Base-by-base conservation (phyloP, 306 rosid genomes). In the Fragaria vesca region DNA sequence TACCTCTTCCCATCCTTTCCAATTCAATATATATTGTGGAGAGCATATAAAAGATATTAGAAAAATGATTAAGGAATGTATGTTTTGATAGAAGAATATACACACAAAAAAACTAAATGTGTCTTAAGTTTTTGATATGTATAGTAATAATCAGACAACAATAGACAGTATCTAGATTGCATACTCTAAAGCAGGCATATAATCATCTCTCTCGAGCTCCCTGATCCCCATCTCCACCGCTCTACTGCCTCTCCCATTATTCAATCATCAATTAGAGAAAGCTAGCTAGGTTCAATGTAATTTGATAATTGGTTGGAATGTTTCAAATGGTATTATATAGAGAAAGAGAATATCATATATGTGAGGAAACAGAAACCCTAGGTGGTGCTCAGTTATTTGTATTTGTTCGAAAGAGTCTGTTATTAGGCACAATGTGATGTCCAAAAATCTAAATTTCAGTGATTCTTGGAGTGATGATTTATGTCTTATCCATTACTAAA, bases 1-100 rank as follows among this genome's bases (percentile, higher is more conserved):
- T 92, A 91, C 90, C 90, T 65, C 82, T 76, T 81, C 91, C 97
- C 95, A 90, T 88, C 89, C 88, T 84, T 86, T 83, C 87, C 90
- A 42, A 8, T 66, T 66, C 70, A 66, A 36, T 66, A 36, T 36
- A 36, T 2, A 17, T 36, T 24, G n/a, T 18, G 13, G 15, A 66
- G 70, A 36, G 40, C 26, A 8, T n/a, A 34, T 3, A 36, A 2
- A 36, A 5, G 28, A 13, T 8, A 48, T 66, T 45, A 69, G 80
- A 46, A 21, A 60, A 72, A 66, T 75, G 71, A 28, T 15, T 32
- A 20, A 36, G 13, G 18, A 48, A 20, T n/a, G 32, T 15, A 38
- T 12, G 36, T 7, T 45, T 66, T 7, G 28, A 52, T 1, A 18
- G 26, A 15, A 10, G 63, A 57, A 21, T 21, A 20, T 47, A 63